Evolutionary conservation across 225 moss, liverwort and hornwort genomes (phyloP).

Genomic region (Sphagnum tenellum): DNA sequence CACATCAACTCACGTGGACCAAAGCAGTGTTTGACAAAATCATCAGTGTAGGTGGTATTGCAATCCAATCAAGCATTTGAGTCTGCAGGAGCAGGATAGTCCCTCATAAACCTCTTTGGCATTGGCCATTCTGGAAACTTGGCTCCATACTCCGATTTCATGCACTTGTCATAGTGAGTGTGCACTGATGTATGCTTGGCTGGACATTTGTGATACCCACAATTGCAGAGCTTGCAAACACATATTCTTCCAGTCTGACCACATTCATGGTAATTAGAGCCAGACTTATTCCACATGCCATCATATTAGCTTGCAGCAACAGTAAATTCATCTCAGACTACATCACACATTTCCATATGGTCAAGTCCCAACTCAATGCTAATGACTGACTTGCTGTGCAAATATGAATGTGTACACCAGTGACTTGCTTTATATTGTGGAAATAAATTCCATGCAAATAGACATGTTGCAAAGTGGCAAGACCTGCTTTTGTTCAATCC

Average conservation of each 20-base stretch:
- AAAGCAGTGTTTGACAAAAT: slow-evolving; percentile 25
- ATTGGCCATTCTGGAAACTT: slow-evolving; percentile 43
- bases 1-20: slow-evolving; percentile 11
- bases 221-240: slow-evolving; percentile 45
- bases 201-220: slow-evolving; percentile 46
- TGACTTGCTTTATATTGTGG: too few species aligned
- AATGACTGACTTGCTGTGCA: too few species aligned
- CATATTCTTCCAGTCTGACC: slow-evolving; percentile 24
- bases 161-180: slow-evolving; percentile 23
- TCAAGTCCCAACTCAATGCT: too few species aligned
- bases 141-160: slow-evolving; percentile 26
- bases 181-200: slow-evolving; percentile 39
- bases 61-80: slow-evolving; percentile 14
- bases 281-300: too few species aligned
- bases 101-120: slow-evolving; percentile 12
- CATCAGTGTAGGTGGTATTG: slow-evolving; percentile 29
- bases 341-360: too few species aligned
- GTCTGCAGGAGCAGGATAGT: background rate
- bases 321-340: too few species aligned
- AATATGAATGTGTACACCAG: too few species aligned
- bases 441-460: too few species aligned
- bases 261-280: background rate
- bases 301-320: too few species aligned
- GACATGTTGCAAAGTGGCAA: too few species aligned
- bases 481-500: too few species aligned